Evolutionary conservation across 192 early-diverging fungal genomes (phyloP).

Genomic region (Chytriomyces confervae): DNA sequence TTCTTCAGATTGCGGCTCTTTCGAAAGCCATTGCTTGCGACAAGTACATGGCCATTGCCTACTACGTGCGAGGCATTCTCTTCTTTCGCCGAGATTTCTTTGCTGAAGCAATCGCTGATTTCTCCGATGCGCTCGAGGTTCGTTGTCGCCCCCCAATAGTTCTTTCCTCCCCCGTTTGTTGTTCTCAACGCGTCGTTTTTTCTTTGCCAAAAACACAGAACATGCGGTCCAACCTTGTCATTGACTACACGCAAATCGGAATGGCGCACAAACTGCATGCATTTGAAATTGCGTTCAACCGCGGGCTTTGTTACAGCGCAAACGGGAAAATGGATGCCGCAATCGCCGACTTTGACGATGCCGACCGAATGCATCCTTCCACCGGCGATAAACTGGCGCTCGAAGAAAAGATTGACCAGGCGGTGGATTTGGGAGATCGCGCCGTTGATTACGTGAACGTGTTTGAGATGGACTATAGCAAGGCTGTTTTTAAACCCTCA

Average conservation of each 20-base stretch:
- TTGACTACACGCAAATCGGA: conserved; percentile 96
- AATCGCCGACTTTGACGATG: conserved; percentile 74
- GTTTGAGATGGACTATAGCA: conserved; percentile 66
- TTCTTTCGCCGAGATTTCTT: conserved; percentile 76
- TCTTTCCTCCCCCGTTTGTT: neutral
- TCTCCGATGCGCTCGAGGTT: conserved; percentile 79
- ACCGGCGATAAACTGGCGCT: conserved; percentile 26
- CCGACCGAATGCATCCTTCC: conserved; percentile 38
- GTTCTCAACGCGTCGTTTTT: neutral
- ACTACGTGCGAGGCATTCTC: conserved; percentile 89
- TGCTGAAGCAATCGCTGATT: conserved; percentile 75
- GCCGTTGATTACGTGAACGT: conserved; percentile 44
- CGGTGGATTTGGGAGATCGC: conserved; percentile 45
- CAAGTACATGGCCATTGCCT: conserved; percentile 87
- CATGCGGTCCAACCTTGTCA: conserved; percentile 77
- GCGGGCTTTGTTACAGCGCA: conserved; percentile 81
- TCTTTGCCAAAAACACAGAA: conserved; percentile 3
- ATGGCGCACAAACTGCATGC: conserved; percentile 86
- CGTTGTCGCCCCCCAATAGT: conserved; percentile 18
- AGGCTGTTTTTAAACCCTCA: conserved; percentile 83
- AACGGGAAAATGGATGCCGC: conserved; percentile 74
- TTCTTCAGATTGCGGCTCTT: conserved; percentile 75
- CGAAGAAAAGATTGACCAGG: conserved; percentile 52
- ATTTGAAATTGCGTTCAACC: conserved; percentile 91
- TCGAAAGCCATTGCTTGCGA: conserved; percentile 77